Base-by-base conservation (phyloP, 257 asterid species). In the Buddleja alternifolia region DNA sequence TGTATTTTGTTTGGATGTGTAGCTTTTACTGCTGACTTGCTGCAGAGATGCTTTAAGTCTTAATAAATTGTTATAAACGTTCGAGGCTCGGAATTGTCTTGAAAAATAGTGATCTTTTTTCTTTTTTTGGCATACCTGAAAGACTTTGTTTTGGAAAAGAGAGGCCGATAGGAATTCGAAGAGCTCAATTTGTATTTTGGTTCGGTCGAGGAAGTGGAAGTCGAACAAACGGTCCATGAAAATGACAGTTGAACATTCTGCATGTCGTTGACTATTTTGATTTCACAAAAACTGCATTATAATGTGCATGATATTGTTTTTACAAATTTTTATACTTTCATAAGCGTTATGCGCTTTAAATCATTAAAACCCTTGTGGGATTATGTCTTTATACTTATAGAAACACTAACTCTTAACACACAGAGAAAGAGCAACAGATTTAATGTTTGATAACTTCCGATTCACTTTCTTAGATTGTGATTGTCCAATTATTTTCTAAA, bases 231-330 rank as follows among this genome's bases (percentile, higher is more conserved):
- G 5, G 3, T 29, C 37, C 14, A 10, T 64, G 36, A 59, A 37
- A 69, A 58, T 19, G 74, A 36, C 15, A 19, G 53, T 21, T 14
- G 21, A 56, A 42, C 42, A n/a, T 7, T 69, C 34, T 2, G 29
- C 39, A 6, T 58, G 32, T 46, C 52, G 23, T 65, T 57, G 36
- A 12, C 20, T 45, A 25, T 68, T 8, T 44, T 25, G 36, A 41
- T 44, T 10, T 11, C 45, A 24, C 52, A 45, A 45, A 17, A n/a
- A 45, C 58, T 51, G 8, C 34, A 21, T 51, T 51, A 3, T 4
- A 5, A 20, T 21, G 16, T 59, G 42, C 16, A 34, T 45, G 51
- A 5, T 20, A 36, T 32, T 52, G 10, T 62, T 12, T 37, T 40
- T 47, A 51, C 8, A 51, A 48, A 17, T 29, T 55, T 24, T 19